These are phyloP conservation scores for Pichia sp. DNA, from an alignment of 1,139 yeast species.

Conservation along the genomic window DNA sequence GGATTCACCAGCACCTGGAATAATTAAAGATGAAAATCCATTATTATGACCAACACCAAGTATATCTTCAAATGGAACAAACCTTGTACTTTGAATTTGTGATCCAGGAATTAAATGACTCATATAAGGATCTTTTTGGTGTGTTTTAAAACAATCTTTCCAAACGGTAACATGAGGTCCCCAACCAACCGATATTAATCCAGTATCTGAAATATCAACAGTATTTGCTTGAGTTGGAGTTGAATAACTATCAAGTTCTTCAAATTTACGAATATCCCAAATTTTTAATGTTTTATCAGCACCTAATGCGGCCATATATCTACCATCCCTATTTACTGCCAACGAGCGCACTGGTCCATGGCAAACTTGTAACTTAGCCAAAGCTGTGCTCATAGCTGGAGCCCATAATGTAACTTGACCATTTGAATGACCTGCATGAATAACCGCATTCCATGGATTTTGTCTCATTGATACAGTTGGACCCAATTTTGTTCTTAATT, in stretches of 20 bases:
- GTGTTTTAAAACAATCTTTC: slow-evolving; percentile 66
- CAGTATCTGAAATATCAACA: slow-evolving; percentile 79
- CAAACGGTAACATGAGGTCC: slow-evolving; percentile 90
- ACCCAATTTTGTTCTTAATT: slow-evolving; percentile 80
- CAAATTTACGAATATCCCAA: slow-evolving; percentile 89
- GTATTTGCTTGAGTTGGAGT: slow-evolving; percentile 86
- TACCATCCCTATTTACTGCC: slow-evolving; percentile 88
- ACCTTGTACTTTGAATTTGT: slow-evolving; percentile 57
- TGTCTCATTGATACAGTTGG: slow-evolving; percentile 85
- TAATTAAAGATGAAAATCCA: slow-evolving; percentile 74
- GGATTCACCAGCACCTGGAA: slow-evolving; percentile 98
- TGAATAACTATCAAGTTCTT: slow-evolving; percentile 62
- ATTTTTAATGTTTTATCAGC: slow-evolving; percentile 78
- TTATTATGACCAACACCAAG: slow-evolving; percentile 79
- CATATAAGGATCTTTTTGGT: slow-evolving; percentile 82
- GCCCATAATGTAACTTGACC: slow-evolving; percentile 95
- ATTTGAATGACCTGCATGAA: slow-evolving; percentile 89
- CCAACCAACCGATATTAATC: slow-evolving; percentile 84
- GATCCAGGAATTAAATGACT: slow-evolving; percentile 80
- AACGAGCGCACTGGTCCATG: slow-evolving; percentile 85
- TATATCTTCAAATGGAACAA: slow-evolving; percentile 95
- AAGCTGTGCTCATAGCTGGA: slow-evolving; percentile 80
- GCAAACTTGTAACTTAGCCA: slow-evolving; percentile 73
- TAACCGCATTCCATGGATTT: slow-evolving; percentile 93
- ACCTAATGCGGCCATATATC: slow-evolving; percentile 91